A percentile compares a stretch with the other conserved stretches of the same genome.
Evolutionary conservation across 106 monocot species (phyloP).

Genomic region (Xerophyta viscosa): DNA sequence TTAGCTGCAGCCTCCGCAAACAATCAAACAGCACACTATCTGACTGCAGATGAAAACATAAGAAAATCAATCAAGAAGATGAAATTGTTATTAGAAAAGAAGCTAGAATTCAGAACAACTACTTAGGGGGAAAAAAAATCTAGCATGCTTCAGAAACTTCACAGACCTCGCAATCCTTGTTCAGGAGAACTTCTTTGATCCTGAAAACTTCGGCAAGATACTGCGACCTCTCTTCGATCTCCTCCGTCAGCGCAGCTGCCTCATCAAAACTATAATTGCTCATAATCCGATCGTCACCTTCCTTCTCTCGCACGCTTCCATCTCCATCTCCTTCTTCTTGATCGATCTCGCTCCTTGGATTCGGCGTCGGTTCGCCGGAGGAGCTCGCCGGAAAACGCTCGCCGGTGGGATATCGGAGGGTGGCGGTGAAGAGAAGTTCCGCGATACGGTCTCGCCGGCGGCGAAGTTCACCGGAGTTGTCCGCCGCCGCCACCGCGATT

Average conservation of each 20-base stretch:
- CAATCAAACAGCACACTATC: constrained; percentile 23
- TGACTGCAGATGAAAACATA: constrained; percentile 18
- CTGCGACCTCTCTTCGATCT: constrained; percentile 63
- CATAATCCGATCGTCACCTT: constrained; percentile 18
- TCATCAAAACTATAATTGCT: constrained; percentile 51
- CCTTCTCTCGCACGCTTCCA: constrained; percentile 22
- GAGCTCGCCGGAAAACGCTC: constrained; percentile 45
- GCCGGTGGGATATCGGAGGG: too few species aligned
- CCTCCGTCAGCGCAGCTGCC: constrained; percentile 79
- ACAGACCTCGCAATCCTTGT: constrained; percentile 19
- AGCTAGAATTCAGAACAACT: too few species aligned
- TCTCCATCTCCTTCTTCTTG: constrained; percentile 14
- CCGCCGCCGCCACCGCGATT: constrained; percentile 21
- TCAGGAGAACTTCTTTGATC: constrained; percentile 40
- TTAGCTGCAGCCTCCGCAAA: constrained; percentile 18
- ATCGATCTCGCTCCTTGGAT: constrained; percentile 17
- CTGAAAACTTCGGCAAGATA: constrained; percentile 58
- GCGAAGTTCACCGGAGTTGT: constrained; percentile 17
- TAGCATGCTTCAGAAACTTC: too few species aligned
- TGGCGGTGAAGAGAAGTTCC: too few species aligned
- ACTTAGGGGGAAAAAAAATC: too few species aligned
- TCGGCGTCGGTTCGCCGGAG: constrained; percentile 27
- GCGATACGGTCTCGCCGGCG: constrained; percentile 19
- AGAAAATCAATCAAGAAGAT: not conserved
- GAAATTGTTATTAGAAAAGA: too few species aligned